Conservation (phyloP, 2,329 filamentous ascomycete species). For the Orbilia ellipsospora region DNA sequence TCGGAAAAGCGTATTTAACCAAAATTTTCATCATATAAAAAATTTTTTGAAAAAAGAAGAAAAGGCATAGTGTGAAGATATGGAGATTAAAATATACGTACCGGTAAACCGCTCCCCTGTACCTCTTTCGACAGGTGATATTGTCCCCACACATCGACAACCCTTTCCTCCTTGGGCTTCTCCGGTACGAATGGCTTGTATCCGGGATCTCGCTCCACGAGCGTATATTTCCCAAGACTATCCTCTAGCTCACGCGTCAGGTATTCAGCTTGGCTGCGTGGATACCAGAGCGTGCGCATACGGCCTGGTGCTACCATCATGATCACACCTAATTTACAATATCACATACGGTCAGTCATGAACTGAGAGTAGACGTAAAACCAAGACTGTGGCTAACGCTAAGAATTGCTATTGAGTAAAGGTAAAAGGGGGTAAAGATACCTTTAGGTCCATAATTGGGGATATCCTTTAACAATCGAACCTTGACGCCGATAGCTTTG, state of each 20-base stretch:
- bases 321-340: slow-evolving; percentile 64
- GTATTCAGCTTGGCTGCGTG: slow-evolving; percentile 40
- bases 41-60: neutral
- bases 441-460: slow-evolving; percentile 67
- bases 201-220: slow-evolving; percentile 47
- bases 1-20: slow-evolving; percentile 46
- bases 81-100: slow-evolving; percentile 17
- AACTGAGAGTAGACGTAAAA: neutral
- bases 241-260: slow-evolving; percentile 37
- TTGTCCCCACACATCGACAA: slow-evolving; percentile 11
- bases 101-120: slow-evolving; percentile 17
- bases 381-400: neutral
- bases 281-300: slow-evolving; percentile 65
- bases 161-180: slow-evolving; percentile 3
- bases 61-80: neutral
- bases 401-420: neutral
- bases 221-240: slow-evolving; percentile 35
- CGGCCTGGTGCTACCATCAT: slow-evolving; percentile 67
- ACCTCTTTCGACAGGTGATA: slow-evolving; percentile 1
- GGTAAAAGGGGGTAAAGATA: slow-evolving; percentile 55
- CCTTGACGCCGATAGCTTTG: slow-evolving; percentile 64
- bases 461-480: slow-evolving; percentile 68
- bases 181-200: slow-evolving; percentile 30
- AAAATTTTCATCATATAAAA: slow-evolving; percentile 50
- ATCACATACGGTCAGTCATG: neutral